A percentile compares a stretch with the other conserved stretches of the same genome.
phyloP scores from a whole-genome alignment of 495 filamentous ascomycete species.

The Penicillium waksmanii region DNA sequence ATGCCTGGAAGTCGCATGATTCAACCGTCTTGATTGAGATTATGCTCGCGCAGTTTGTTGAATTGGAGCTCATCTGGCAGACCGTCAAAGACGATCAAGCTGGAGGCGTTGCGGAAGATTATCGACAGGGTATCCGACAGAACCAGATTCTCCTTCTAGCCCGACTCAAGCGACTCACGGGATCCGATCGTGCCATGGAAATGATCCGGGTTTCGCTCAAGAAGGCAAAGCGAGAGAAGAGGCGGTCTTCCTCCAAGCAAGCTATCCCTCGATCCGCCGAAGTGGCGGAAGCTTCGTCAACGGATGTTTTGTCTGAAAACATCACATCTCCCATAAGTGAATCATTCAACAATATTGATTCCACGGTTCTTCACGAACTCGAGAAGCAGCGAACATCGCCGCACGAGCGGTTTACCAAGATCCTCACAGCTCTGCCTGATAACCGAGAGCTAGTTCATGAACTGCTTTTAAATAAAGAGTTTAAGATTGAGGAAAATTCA shows the following conservation, averaged over 20 bases:
- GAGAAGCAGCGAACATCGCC: conserved; percentile 42
- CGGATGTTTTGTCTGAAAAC: conserved; percentile 44
- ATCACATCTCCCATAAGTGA: conserved; percentile 52
- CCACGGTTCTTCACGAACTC: conserved; percentile 41
- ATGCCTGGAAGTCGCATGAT: conserved; percentile 93
- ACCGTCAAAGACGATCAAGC: conserved; percentile 89
- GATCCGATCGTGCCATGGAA: conserved; percentile 76
- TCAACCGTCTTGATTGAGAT: conserved; percentile 87
- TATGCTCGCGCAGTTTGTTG: conserved; percentile 95
- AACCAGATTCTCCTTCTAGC: conserved; percentile 90
- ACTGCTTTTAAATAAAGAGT: conserved; percentile 88
- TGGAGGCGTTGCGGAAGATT: conserved; percentile 84
- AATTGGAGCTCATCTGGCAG: conserved; percentile 94
- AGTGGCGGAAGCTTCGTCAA: conserved; percentile 32
- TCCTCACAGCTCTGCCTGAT: conserved; percentile 72
- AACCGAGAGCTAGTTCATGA: conserved; percentile 90
- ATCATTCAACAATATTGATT: conserved; percentile 47
- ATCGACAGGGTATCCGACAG: conserved; percentile 88
- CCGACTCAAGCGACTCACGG: conserved; percentile 86
- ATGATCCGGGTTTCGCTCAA: conserved; percentile 83
- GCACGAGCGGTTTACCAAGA: conserved; percentile 52
- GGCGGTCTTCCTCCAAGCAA: conserved; percentile 55
- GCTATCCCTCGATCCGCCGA: conserved; percentile 62
- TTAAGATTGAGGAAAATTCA: conserved; percentile 57
- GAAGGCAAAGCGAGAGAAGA: conserved; percentile 72